These are phyloP conservation scores for Phaffomyces antillensis DNA, from an alignment of 805 yeast species.

Conservation along the genomic window DNA sequence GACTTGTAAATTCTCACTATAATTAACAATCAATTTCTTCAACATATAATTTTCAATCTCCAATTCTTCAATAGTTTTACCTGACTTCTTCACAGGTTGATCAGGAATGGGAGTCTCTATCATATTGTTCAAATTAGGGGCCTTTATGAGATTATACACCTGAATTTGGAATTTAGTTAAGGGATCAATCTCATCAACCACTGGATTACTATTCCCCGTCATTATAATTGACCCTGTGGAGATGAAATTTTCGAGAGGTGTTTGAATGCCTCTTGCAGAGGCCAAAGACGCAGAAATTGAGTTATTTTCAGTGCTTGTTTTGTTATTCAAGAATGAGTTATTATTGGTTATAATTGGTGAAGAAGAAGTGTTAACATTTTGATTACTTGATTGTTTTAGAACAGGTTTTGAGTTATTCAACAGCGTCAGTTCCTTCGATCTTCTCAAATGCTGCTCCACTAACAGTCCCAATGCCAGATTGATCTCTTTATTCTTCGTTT, in stretches of 20 bases:
- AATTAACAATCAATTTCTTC: constrained; percentile 15
- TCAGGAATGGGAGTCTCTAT: neutral
- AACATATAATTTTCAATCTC: constrained; percentile 24
- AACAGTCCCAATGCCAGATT: constrained; percentile 24
- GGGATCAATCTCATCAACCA: constrained; percentile 15
- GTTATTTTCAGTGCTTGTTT: neutral
- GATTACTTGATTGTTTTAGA: neutral
- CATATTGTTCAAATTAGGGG: constrained; percentile 10
- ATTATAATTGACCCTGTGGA: constrained; percentile 1
- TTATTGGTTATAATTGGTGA: neutral
- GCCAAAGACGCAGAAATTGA: constrained; percentile 8
- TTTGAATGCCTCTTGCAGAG: constrained; percentile 8
- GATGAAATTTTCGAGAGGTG: neutral
- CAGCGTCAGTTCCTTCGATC: constrained; percentile 25
- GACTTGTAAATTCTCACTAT: constrained; percentile 17
- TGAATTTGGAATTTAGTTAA: constrained; percentile 17
- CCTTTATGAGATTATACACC: constrained; percentile 15
- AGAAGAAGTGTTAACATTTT: neutral
- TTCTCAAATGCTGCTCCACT: constrained; percentile 21
- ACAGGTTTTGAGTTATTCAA: constrained; percentile 5
- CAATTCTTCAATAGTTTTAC: constrained; percentile 23
- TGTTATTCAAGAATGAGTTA: constrained; percentile 1
- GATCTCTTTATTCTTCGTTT: constrained; percentile 23
- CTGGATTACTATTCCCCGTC: constrained; percentile 1
- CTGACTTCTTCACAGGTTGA: constrained; percentile 7